A percentile compares a stretch with the other conserved stretches of the same genome.
phyloP scores from a whole-genome alignment of 176 grass and related monocot genomes.

The Aegilops sharonensis region DNA sequence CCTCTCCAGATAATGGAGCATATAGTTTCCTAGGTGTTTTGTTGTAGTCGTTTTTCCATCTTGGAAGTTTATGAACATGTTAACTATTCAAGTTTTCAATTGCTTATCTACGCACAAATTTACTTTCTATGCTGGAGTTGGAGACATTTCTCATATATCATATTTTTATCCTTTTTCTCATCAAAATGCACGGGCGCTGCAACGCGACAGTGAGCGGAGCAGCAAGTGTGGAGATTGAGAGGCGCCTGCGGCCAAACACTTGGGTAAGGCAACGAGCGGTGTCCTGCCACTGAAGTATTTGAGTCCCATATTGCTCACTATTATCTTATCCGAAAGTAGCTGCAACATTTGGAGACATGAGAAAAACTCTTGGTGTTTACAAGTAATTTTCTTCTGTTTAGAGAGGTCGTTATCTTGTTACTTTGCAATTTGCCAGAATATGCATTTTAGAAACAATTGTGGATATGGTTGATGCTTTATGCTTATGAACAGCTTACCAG shows the following conservation, averaged over 20 bases:
- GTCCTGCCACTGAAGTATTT: not conserved
- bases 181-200: too few species aligned
- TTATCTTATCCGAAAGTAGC: not conserved
- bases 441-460: not conserved
- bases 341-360: not conserved
- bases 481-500: not conserved
- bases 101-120: too few species aligned
- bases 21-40: too few species aligned
- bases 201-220: not conserved
- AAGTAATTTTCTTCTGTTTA: not conserved
- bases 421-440: not conserved
- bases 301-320: not conserved
- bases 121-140: too few species aligned
- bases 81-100: too few species aligned
- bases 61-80: too few species aligned
- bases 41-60: too few species aligned
- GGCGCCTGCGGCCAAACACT: not conserved
- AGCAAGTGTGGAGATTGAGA: not conserved
- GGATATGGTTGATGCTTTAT: not conserved
- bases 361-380: not conserved
- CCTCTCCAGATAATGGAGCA: too few species aligned
- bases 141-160: too few species aligned
- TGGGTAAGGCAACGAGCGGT: not conserved
- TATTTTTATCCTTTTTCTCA: too few species aligned
- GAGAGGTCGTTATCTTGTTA: not conserved